Base-by-base conservation (phyloP, 164 flowering plant genomes). In the Malania oleifera region DNA sequence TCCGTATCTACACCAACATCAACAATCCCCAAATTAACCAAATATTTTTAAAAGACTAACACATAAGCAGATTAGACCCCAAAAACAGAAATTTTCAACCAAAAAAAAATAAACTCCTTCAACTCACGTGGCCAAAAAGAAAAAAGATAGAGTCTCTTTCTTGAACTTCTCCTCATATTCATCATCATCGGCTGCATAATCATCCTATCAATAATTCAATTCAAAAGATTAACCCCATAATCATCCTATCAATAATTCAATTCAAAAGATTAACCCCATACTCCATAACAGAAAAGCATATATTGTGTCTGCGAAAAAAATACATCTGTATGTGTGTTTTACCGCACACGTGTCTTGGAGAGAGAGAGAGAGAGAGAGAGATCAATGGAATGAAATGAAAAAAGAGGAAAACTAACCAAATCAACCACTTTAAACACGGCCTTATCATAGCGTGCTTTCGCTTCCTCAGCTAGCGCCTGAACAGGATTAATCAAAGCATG, bases 51-150 rank as follows among this genome's bases (percentile, higher is more conserved):
- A 28, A 31, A 31, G 11, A 20, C 10, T 11, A 34, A 27, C 12
- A 31, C 48, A 47, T n/a, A 7, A 38, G 7, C 26, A 29, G 13
- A 7, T 17, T 31, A 56, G 47, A 38, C n/a, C n/a, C n/a, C n/a
- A 19, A 51, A 29, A 41, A 58, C 14, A 15, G 60, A 18, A 60
- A 31, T 31, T 31, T 31, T 35, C 38, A 25, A 54, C 4, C 23
- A 17, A 8, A 48, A 2, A 13, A 46, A 19, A 23, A 18, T 18
- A 44, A 46, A 6, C 5, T 13, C 8, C 1, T 5, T 22, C 5
- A 50, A 76, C 95, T 73, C 61, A 93, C 99, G 99, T 90, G 11
- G 99, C 99, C 59, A 93, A 59, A 53, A 93, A 82, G 87, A 90
- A 88, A 61, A 93, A 67, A 10, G 76, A 85, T 26, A 88, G 24